Evolutionary conservation across 768 basidiomycete genomes (phyloP).

Genomic region (Leccinum subtestaceum): DNA sequence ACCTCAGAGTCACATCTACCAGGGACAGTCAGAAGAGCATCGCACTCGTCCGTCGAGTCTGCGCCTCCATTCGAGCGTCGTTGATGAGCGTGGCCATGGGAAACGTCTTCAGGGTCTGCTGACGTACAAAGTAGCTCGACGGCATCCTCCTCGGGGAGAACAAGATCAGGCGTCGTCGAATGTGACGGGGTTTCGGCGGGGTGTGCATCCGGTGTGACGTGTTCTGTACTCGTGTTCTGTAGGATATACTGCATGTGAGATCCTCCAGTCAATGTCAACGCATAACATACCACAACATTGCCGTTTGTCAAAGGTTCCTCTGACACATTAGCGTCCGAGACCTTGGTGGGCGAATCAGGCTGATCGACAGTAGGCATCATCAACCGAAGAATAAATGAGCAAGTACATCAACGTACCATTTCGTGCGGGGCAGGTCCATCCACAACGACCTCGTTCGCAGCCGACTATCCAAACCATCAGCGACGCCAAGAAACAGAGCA

Average conservation of each 20-base stretch:
- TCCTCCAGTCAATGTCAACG: background rate
- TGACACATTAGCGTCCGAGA: background rate
- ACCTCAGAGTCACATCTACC: constrained; percentile 9
- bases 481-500: background rate
- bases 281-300: constrained; percentile 1
- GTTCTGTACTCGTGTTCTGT: constrained; percentile 3
- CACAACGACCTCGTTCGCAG: background rate
- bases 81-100: background rate
- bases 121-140: background rate
- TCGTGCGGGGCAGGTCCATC: background rate
- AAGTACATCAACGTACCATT: background rate
- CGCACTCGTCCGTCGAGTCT: constrained; percentile 19
- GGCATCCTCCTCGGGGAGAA: constrained; percentile 13
- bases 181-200: background rate
- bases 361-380: background rate
- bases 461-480: constrained; percentile 8
- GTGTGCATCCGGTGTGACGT: background rate
- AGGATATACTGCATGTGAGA: background rate
- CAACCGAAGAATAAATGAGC: background rate
- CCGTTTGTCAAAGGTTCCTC: background rate
- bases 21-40: constrained; percentile 6
- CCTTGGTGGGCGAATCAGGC: background rate
- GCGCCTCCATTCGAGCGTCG: constrained; percentile 2
- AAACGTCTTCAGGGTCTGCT: background rate
- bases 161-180: constrained; percentile 10